These are phyloP conservation scores for Cystoderma amianthinum DNA, from an alignment of 768 basidiomycete species.

Conservation along the genomic window DNA sequence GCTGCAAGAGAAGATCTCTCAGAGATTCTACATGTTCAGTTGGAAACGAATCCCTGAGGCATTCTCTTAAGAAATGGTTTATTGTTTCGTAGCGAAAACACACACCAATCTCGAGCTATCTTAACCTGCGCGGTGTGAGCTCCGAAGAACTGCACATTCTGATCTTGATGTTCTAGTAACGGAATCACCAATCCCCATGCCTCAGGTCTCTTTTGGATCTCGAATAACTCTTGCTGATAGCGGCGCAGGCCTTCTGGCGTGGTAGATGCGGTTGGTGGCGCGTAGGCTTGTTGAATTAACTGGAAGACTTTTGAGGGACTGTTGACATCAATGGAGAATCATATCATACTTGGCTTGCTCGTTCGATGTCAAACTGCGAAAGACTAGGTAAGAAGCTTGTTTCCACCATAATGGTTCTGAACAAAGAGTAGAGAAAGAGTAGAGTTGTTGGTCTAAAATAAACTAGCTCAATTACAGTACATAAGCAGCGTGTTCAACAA, in stretches of 20 bases:
- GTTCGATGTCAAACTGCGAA: conserved; percentile 11
- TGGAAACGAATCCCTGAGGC: conserved; percentile 76
- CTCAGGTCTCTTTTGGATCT: conserved; percentile 68
- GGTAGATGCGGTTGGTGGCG: conserved; percentile 36
- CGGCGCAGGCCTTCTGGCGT: conserved; percentile 55
- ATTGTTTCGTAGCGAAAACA: no score
- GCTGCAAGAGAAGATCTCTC: conserved; percentile 59
- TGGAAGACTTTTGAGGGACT: no score
- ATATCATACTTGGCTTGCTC: conserved; percentile 7
- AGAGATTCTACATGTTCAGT: conserved; percentile 49
- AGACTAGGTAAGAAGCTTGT: conserved; percentile 6
- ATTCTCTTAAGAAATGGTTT: no score
- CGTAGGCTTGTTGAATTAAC: conserved; percentile 68
- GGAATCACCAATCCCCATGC: conserved; percentile 85
- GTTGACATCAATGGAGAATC: conserved; percentile 1
- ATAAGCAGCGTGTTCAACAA: no score
- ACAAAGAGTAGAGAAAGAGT: no score
- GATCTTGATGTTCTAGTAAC: conserved; percentile 61
- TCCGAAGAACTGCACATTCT: conserved; percentile 90
- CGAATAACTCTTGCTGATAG: conserved; percentile 67
- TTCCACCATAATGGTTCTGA: conserved; percentile 4
- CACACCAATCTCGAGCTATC: conserved; percentile 87
- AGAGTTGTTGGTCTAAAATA: no score
- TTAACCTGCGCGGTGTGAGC: conserved; percentile 93
- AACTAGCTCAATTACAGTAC: no score